Conservation (phyloP, 805 yeast genomes). For the Yarrowia sp. region DNA sequence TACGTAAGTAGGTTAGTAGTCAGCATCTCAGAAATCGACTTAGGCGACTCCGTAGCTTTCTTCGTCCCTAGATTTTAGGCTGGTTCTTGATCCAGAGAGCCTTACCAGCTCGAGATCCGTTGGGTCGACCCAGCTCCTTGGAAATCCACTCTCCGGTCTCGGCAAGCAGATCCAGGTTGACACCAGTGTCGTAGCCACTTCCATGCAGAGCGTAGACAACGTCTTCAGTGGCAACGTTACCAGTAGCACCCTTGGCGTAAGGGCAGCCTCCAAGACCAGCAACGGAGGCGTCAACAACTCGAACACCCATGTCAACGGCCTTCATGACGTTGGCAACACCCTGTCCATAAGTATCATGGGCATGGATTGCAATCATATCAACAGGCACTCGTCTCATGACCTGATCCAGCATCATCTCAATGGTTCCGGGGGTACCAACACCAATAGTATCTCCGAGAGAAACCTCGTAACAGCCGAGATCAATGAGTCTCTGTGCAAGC, state of each 20-base stretch:
- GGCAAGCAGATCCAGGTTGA: conserved; percentile 34
- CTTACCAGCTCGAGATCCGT: conserved; percentile 37
- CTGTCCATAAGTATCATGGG: conserved; percentile 40
- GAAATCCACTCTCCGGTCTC: conserved; percentile 37
- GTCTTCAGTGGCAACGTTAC: conserved; percentile 40
- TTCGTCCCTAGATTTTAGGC: neutral
- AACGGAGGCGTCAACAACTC: conserved; percentile 37
- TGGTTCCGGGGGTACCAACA: conserved; percentile 37
- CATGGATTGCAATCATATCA: conserved; percentile 37
- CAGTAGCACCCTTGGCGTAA: conserved; percentile 40
- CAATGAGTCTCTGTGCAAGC: conserved; percentile 34
- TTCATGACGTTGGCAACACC: conserved; percentile 38
- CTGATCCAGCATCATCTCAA: conserved; percentile 34
- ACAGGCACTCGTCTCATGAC: conserved; percentile 33
- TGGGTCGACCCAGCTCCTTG: conserved; percentile 32
- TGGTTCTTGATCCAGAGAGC: conserved; percentile 32
- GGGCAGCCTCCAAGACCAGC: conserved; percentile 42
- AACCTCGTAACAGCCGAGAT: conserved; percentile 39
- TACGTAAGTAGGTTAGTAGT: neutral
- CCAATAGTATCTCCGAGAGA: conserved; percentile 41
- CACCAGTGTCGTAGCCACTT: conserved; percentile 37
- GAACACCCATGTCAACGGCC: conserved; percentile 38
- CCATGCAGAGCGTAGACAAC: conserved; percentile 38
- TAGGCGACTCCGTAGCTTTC: too few relatives aligned
- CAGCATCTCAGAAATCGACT: too few relatives aligned